A percentile compares a stretch with the other conserved stretches of the same genome.
phyloP scores from a whole-genome alignment of 225 moss, liverwort and hornwort genomes.

The Takakia lepidozioides region DNA sequence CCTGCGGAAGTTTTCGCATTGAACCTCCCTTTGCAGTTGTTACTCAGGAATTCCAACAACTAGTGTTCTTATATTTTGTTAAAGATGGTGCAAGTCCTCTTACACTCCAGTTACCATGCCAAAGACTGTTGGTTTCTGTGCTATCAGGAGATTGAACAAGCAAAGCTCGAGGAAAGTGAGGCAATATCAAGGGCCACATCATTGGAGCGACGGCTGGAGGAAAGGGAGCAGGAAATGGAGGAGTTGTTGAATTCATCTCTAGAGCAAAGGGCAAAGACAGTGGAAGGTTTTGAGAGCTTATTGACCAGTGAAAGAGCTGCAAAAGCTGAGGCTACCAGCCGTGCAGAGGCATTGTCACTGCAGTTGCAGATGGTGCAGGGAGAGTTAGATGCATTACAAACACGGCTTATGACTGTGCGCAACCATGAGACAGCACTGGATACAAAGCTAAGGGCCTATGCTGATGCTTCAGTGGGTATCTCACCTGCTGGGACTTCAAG shows the following conservation, averaged over 20 bases:
- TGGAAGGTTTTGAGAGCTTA: slow-evolving; percentile 67
- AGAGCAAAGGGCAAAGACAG: slow-evolving; percentile 74
- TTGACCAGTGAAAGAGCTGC: slow-evolving; percentile 68
- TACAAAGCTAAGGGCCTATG: slow-evolving; percentile 45
- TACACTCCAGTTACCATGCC: too few relatives aligned
- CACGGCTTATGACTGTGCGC: slow-evolving; percentile 56
- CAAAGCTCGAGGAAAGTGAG: slow-evolving; percentile 36
- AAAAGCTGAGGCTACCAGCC: slow-evolving; percentile 49
- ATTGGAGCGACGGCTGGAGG: slow-evolving; percentile 60
- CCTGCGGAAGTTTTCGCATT: too few relatives aligned
- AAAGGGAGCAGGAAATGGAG: slow-evolving; percentile 81
- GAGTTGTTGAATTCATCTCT: slow-evolving; percentile 49
- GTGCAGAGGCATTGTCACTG: slow-evolving; percentile 73
- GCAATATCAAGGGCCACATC: slow-evolving; percentile 36
- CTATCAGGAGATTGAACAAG: slow-evolving; percentile 41
- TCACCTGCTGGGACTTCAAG: slow-evolving; percentile 40
- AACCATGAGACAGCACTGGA: slow-evolving; percentile 76
- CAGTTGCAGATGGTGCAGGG: slow-evolving; percentile 53
- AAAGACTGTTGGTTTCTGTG: too few relatives aligned
- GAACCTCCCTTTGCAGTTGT: too few relatives aligned
- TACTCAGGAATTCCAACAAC: too few relatives aligned
- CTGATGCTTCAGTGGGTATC: slow-evolving; percentile 25
- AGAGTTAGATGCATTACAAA: slow-evolving; percentile 51
- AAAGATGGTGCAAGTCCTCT: too few relatives aligned
- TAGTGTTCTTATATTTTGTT: too few relatives aligned